A percentile compares a stretch with the other conserved stretches of the same genome.
phyloP scores from a whole-genome alignment of 1,284 basidiomycete species.

The Xerocomus amazonicus region DNA sequence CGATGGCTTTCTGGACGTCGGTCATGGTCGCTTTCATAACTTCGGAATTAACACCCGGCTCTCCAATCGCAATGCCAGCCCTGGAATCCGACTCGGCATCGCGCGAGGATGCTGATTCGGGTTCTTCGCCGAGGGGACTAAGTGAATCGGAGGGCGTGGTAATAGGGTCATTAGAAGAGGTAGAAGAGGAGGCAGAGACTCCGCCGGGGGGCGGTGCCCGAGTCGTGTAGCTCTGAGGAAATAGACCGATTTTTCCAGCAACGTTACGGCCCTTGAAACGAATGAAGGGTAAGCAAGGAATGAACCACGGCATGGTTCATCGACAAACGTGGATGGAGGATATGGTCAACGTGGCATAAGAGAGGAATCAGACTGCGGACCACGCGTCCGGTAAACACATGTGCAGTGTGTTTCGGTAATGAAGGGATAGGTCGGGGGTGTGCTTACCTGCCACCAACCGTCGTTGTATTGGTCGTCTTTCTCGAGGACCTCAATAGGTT shows the following conservation, averaged over 20 bases:
- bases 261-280: conserved; percentile 74
- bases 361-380: conserved; percentile 5
- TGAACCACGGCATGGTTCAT: conserved; percentile 22
- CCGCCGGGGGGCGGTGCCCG: conserved; percentile 44
- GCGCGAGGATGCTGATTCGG: conserved; percentile 37
- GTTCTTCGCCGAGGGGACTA: conserved; percentile 44
- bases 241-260: conserved; percentile 81
- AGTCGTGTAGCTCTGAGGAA: conserved; percentile 89
- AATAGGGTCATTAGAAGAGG: conserved; percentile 23
- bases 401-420: conserved; percentile 10
- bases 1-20: conserved; percentile 84
- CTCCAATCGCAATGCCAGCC: conserved; percentile 28
- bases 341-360: conserved; percentile 9
- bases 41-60: conserved; percentile 35
- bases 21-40: conserved; percentile 85
- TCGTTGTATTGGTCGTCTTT: conserved; percentile 93
- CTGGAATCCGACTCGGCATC: conserved; percentile 30
- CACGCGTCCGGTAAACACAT: conserved; percentile 11
- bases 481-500: conserved; percentile 87
- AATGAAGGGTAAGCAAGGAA: conserved; percentile 22
- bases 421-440: conserved; percentile 10
- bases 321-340: conserved; percentile 15
- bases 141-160: conserved; percentile 32
- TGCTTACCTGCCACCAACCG: conserved; percentile 97
- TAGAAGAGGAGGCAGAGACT: conserved; percentile 21